phyloP scores from a whole-genome alignment of 2,329 filamentous ascomycete genomes.

The Penicillium sp. region DNA sequence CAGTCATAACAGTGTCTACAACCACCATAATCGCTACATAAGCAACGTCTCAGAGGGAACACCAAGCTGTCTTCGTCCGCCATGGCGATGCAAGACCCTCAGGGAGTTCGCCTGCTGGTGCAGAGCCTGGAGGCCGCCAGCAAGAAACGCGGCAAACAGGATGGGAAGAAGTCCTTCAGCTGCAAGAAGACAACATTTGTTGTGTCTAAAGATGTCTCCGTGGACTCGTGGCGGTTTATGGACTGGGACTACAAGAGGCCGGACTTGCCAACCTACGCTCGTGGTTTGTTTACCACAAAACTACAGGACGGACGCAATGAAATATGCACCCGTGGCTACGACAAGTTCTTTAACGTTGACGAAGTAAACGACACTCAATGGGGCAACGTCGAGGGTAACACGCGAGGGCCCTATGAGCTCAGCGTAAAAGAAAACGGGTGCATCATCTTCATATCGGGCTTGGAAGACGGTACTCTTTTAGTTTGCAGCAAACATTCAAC shows the following conservation, averaged over 20 bases:
- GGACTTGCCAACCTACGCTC: slow-evolving; percentile 84
- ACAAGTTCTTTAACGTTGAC: slow-evolving; percentile 96
- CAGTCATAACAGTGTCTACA: not conserved
- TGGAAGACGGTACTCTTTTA: slow-evolving; percentile 82
- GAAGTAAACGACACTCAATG: slow-evolving; percentile 81
- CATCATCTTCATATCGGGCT: slow-evolving; percentile 92
- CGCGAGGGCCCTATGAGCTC: slow-evolving; percentile 84
- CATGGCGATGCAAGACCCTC: slow-evolving; percentile 66
- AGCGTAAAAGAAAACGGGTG: slow-evolving; percentile 99
- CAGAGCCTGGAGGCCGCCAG: slow-evolving; percentile 55
- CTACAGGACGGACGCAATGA: slow-evolving; percentile 63
- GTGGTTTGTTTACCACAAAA: slow-evolving; percentile 85
- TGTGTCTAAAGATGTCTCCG: slow-evolving; percentile 62
- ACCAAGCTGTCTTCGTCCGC: slow-evolving; percentile 11
- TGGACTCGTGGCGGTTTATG: slow-evolving; percentile 89
- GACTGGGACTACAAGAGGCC: slow-evolving; percentile 94
- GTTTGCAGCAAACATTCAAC: slow-evolving; percentile 99
- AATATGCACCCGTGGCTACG: slow-evolving; percentile 86
- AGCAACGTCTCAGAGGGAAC: not conserved
- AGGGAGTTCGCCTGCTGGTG: slow-evolving; percentile 64
- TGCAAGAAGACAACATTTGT: slow-evolving; percentile 77
- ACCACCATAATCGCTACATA: not conserved
- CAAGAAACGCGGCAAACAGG: slow-evolving; percentile 45
- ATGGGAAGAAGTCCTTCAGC: slow-evolving; percentile 58
- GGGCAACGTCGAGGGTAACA: slow-evolving; percentile 70